phyloP scores from a whole-genome alignment of 768 basidiomycete species.

The Lactarius deliciosus region DNA sequence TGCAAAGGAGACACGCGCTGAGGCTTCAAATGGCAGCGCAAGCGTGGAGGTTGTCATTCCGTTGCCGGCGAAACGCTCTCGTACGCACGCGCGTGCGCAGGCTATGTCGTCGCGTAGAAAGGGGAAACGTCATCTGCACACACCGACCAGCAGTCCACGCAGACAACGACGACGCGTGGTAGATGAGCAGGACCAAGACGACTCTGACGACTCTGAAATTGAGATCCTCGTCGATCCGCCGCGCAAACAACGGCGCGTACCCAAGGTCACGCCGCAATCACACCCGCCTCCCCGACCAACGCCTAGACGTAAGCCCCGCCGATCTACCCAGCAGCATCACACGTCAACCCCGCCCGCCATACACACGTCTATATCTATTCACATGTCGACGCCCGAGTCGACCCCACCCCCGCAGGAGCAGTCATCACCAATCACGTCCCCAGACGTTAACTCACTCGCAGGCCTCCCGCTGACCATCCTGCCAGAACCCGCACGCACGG shows the following conservation, averaged over 20 bases:
- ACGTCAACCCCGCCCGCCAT: background rate
- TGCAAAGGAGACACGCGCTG: background rate
- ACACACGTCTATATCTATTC: background rate
- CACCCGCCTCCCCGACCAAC: background rate
- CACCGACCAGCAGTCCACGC: background rate
- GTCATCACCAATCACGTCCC: background rate
- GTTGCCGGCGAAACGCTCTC: background rate
- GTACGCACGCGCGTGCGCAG: background rate
- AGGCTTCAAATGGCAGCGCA: background rate
- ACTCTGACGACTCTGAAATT: background rate
- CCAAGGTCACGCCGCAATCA: background rate
- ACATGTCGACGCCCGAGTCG: background rate
- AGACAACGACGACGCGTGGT: slow-evolving; percentile 7
- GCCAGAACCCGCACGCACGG: background rate
- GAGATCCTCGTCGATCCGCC: background rate
- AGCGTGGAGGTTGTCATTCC: background rate
- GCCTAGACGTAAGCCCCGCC: background rate
- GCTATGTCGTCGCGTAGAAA: background rate
- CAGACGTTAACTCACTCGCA: background rate
- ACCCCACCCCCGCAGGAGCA: background rate
- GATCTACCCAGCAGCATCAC: background rate
- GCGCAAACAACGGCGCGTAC: background rate
- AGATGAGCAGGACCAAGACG: background rate
- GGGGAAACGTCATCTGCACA: background rate
- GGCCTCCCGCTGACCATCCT: slow-evolving; percentile 18